These are phyloP conservation scores for Castanospermum australe DNA, from an alignment of 306 rosid species.

Conservation along the genomic window DNA sequence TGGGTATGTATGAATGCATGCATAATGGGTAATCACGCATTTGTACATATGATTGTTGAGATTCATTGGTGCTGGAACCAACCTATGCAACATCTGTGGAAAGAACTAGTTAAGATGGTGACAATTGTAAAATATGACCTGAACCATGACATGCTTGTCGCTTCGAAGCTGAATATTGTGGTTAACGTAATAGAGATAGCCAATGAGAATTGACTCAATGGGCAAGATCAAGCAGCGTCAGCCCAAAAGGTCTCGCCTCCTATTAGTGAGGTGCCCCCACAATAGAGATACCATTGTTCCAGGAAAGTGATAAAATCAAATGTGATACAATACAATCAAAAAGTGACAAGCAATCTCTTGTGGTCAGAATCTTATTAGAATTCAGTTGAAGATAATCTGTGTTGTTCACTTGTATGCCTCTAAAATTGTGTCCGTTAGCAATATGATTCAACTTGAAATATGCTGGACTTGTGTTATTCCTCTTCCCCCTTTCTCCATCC, in stretches of 20 bases:
- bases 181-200: too few species aligned
- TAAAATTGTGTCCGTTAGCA: neutral
- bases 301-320: neutral
- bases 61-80: neutral
- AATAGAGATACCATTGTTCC: neutral
- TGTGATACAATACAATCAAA: conserved; percentile 9
- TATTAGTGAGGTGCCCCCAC: too few species aligned
- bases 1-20: conserved; percentile 11
- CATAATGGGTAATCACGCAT: conserved; percentile 2
- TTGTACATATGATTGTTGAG: conserved; percentile 21
- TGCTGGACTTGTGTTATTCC: neutral
- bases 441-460: neutral
- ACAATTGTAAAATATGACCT: conserved; percentile 10
- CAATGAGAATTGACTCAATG: too few species aligned
- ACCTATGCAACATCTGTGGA: neutral
- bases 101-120: neutral
- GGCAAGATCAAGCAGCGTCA: too few species aligned
- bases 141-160: conserved; percentile 3
- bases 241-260: too few species aligned
- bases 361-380: neutral
- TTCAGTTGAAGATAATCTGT: neutral
- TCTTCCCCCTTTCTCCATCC: neutral
- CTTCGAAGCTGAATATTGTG: conserved; percentile 2
- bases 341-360: neutral
- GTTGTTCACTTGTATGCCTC: neutral